These are phyloP conservation scores for Pelargonium nanum DNA, from an alignment of 345 rosid genomes.

Conservation along the genomic window DNA sequence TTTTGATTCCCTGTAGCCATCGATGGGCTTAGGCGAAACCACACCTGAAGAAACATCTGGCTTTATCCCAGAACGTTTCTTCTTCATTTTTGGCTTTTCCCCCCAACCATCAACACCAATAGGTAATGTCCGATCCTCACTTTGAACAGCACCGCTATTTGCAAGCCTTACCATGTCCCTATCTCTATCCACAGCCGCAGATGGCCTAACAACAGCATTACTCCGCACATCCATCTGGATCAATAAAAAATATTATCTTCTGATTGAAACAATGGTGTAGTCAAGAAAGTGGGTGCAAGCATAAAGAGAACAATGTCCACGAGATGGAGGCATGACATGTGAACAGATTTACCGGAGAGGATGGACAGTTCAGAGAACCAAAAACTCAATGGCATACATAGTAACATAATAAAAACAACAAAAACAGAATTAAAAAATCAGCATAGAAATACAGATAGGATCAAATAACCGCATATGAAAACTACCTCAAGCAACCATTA, in stretches of 20 bases:
- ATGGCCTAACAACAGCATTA: slow-evolving; percentile 47
- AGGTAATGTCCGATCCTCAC: slow-evolving; percentile 66
- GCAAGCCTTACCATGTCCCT: slow-evolving; percentile 55
- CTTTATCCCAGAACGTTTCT: slow-evolving; percentile 82
- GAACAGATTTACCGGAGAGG: too few species aligned
- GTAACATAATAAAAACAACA: too few species aligned
- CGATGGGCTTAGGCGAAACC: slow-evolving; percentile 42
- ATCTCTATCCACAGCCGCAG: slow-evolving; percentile 64
- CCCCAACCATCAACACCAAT: slow-evolving; percentile 73
- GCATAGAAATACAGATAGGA: too few species aligned
- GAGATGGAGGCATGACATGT: too few species aligned
- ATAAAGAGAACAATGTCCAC: too few species aligned
- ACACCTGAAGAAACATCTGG: slow-evolving; percentile 44
- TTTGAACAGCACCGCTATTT: slow-evolving; percentile 42
- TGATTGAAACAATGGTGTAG: not conserved
- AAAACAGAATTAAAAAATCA: too few species aligned
- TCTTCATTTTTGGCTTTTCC: slow-evolving; percentile 81
- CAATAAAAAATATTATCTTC: slow-evolving; percentile 18
- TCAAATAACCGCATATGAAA: too few species aligned
- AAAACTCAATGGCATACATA: too few species aligned
- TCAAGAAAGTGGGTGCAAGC: not conserved
- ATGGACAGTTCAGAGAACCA: too few species aligned
- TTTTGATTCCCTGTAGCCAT: slow-evolving; percentile 67
- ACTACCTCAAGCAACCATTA: too few species aligned
- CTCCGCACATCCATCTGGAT: slow-evolving; percentile 62